phyloP scores from a whole-genome alignment of 1,284 basidiomycete genomes.

The Mycosarcoma maydis region DNA sequence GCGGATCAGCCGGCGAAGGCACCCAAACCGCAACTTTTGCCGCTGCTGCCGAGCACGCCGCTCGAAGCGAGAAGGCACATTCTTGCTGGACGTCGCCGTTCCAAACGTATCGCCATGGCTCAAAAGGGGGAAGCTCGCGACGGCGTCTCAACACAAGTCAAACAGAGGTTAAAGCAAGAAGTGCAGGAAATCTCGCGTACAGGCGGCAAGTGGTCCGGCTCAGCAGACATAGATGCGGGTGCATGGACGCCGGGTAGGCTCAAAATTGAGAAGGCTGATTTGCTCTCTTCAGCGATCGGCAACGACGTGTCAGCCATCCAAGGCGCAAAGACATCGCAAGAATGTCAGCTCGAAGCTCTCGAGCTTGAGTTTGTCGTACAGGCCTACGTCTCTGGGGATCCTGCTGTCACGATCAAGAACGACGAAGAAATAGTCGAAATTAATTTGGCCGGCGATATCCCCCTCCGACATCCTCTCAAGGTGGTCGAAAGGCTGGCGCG shows the following conservation, averaged over 20 bases:
- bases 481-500: slow-evolving; percentile 36
- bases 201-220: slow-evolving; percentile 30
- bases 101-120: slow-evolving; percentile 60
- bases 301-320: slow-evolving; percentile 11
- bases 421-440: slow-evolving; percentile 39
- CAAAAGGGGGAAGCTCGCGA: slow-evolving; percentile 52
- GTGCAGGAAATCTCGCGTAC: slow-evolving; percentile 44
- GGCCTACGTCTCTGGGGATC: slow-evolving; percentile 35
- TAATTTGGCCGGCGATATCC: slow-evolving; percentile 39
- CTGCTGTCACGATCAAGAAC: slow-evolving; percentile 37
- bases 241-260: slow-evolving; percentile 32
- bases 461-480: slow-evolving; percentile 37
- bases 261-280: slow-evolving; percentile 26
- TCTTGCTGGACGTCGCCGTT: slow-evolving; percentile 66
- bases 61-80: slow-evolving; percentile 67
- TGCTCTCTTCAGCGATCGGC: slow-evolving; percentile 24
- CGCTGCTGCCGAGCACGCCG: slow-evolving; percentile 59
- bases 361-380: slow-evolving; percentile 46
- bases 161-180: slow-evolving; percentile 52
- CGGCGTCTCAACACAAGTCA: slow-evolving; percentile 43
- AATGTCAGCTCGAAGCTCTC: slow-evolving; percentile 38
- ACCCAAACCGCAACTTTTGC: slow-evolving; percentile 50
- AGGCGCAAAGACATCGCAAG: slow-evolving; percentile 23
- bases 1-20: slow-evolving; percentile 11
- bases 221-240: slow-evolving; percentile 23